Evolutionary conservation across 495 filamentous ascomycete genomes (phyloP), one percentile per base, ranked within the genome.

Genomic region (Paragyromitra xinjiangensis): DNA sequence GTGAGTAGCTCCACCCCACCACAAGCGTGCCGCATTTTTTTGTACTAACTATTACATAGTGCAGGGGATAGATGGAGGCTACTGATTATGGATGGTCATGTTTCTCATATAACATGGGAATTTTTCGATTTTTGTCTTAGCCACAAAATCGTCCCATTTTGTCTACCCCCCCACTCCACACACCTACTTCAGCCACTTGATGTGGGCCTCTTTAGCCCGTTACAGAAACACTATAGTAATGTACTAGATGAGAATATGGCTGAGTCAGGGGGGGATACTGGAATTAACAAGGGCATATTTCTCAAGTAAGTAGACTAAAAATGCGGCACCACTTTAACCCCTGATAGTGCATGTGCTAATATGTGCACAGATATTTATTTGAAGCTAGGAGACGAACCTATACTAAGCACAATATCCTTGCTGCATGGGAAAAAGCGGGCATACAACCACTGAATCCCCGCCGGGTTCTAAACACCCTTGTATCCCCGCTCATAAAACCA

Each of bases 61-160:
- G 53, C 62, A 22, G 2, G 37, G 26, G 68, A 29, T 4, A 29
- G 53, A 3, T 68, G 39, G 29, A 14, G 65, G 11, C 19, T 72
- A n/a, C 65, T 75, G 0, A 48, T 79, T 34, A 37, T 75, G 3
- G 76, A 81, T 75, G 40, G 78, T 11, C 76, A 75, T 78, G 71
- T 48, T 2, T 78, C 39, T 14, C 64, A 78, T 73, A 24, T 78
- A 1, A 65, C 58, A 12, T 71, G 50, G 34, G 64, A 45, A 34
- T 61, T 72, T 39, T 64, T 77, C 14, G 67, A 79, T 0, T 71
- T 44, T 67, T 75, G 59, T 19, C 48, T 78, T 3, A 70, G 39
- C 19, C 3, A 75, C 44, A 8, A 55, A 50, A 62, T 80, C 1
- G n/a, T 69, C 2, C 55, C 64, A 6, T 44, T 78, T 34, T 79